Base-by-base conservation (phyloP, 306 rosid genomes). In the Acacia crassicarpa region DNA sequence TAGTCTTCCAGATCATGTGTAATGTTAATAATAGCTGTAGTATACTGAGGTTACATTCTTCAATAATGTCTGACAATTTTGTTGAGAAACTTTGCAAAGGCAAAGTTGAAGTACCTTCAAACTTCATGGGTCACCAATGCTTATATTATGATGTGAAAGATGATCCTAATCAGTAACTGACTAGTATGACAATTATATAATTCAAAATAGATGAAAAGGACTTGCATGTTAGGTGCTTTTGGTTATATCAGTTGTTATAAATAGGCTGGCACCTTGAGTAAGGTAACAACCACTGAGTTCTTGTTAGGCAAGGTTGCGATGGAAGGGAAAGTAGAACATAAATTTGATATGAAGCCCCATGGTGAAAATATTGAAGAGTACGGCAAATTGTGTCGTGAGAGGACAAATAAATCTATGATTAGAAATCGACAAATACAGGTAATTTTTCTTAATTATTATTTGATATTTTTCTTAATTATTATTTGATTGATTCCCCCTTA, bases 321-420 rank as follows among this genome's bases (percentile, higher is more conserved):
- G 88, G 99, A 93, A 82, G 99, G 99, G 81, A 95, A 95, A 82
- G 98, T 95, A 62, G 99, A 95, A 81, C 98, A 91, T 80, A 95
- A 95, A 82, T 95, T 95, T 86, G 99, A 95, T 80, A 93, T 95
- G 99, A 95, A 93, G 87, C 99, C 98, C 71, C 99, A 92, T 59
- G 90, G 95, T 59, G 90, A 89, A 86, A 92, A 95, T 88, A 81
- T 95, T 48, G 99, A 92, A 77, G 94, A 89, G 82, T 95, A 95
- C 80, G 99, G 98, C 16, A 95, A 76, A 85, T 71, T 95, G 86
- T 95, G 99, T 80, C 94, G 99, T 14, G 99, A 95, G 88, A 90
- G 99, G 90, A 95, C 99, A 73, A 89, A 85, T 78, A 93, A 90
- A 75, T 93, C 99, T 83, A 91, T 87, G 96, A 85, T 93, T 61